These are phyloP conservation scores for Candida ulmi DNA, from an alignment of 805 yeast genomes.

Conservation along the genomic window DNA sequence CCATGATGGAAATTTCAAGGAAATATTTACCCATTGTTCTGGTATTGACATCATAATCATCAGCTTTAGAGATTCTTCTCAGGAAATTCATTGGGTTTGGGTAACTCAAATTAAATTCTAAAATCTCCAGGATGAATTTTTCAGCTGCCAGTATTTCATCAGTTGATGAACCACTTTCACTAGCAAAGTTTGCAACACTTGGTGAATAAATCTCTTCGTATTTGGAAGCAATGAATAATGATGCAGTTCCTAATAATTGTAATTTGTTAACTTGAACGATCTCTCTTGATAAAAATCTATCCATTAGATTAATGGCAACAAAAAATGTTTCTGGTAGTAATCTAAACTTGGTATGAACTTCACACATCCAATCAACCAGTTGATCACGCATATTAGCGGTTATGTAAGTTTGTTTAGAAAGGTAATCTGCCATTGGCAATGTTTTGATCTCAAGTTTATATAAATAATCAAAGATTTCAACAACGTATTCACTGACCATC, in stretches of 20 bases:
- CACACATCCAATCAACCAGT: slow-evolving; percentile 90
- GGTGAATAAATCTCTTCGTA: slow-evolving; percentile 93
- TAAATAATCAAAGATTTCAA: slow-evolving; percentile 77
- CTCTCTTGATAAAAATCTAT: slow-evolving; percentile 75
- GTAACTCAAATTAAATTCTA: slow-evolving; percentile 73
- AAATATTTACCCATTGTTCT: slow-evolving; percentile 88
- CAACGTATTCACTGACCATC: slow-evolving; percentile 92
- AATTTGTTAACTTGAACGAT: slow-evolving; percentile 73
- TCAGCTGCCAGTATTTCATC: slow-evolving; percentile 86
- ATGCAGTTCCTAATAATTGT: slow-evolving; percentile 82
- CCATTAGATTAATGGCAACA: slow-evolving; percentile 81
- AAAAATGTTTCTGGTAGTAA: slow-evolving; percentile 83
- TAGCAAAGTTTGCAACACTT: slow-evolving; percentile 78
- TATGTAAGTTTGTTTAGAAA: slow-evolving; percentile 36
- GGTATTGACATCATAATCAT: slow-evolving; percentile 84
- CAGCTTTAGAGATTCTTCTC: slow-evolving; percentile 89
- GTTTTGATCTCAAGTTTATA: slow-evolving; percentile 68
- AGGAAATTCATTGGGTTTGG: slow-evolving; percentile 93
- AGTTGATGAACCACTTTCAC: slow-evolving; percentile 74
- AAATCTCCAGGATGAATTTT: slow-evolving; percentile 66
- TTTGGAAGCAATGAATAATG: slow-evolving; percentile 84
- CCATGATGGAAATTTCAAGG: slow-evolving; percentile 74
- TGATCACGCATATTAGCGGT: slow-evolving; percentile 64
- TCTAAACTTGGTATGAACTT: slow-evolving; percentile 80
- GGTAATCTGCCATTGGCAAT: slow-evolving; percentile 45